Percentiles rank a stretch among this genome's conserved stretches.
Evolutionary conservation across 768 basidiomycete species (phyloP).

Genomic region (Leucosporidium scottii): DNA sequence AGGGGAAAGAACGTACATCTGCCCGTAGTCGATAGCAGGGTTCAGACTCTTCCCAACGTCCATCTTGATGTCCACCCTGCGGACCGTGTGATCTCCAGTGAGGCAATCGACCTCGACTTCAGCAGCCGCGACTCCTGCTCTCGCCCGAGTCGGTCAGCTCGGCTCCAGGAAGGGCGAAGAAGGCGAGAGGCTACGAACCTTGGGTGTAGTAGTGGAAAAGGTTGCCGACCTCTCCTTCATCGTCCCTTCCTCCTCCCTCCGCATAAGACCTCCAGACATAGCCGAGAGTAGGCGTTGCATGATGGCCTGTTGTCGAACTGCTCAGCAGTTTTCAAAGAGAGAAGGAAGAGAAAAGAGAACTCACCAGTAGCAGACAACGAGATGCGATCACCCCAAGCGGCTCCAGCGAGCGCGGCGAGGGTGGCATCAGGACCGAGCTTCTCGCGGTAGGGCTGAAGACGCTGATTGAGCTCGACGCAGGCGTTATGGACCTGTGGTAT

Average conservation of each 20-base stretch:
- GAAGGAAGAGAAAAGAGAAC: too few relatives aligned
- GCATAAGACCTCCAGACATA: slow-evolving; percentile 23
- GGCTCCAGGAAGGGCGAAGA: background rate
- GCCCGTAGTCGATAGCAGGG: slow-evolving; percentile 36
- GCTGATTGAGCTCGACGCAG: slow-evolving; percentile 34
- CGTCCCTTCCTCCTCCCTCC: background rate
- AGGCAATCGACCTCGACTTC: slow-evolving; percentile 38
- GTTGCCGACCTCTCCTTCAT: background rate
- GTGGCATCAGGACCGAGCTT: slow-evolving; percentile 32
- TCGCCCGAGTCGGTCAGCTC: accelerated
- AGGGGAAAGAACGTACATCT: slow-evolving; percentile 13
- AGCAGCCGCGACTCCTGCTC: slow-evolving; percentile 15
- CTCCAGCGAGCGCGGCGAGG: slow-evolving; percentile 26
- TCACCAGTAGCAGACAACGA: slow-evolving; percentile 19
- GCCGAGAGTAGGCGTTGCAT: slow-evolving; percentile 24
- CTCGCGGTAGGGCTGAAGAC: slow-evolving; percentile 32
- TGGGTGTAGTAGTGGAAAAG: slow-evolving; percentile 19
- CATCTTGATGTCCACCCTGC: slow-evolving; percentile 29
- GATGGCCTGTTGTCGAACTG: background rate
- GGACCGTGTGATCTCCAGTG: slow-evolving; percentile 34
- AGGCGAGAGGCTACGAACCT: background rate
- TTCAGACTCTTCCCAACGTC: slow-evolving; percentile 36
- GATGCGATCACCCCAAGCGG: slow-evolving; percentile 33
- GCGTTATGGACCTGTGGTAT: slow-evolving; percentile 34
- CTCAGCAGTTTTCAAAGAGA: too few relatives aligned